Evolutionary conservation across 805 yeast genomes (phyloP).

Genomic region (Suhomyces tanzawaensis): DNA sequence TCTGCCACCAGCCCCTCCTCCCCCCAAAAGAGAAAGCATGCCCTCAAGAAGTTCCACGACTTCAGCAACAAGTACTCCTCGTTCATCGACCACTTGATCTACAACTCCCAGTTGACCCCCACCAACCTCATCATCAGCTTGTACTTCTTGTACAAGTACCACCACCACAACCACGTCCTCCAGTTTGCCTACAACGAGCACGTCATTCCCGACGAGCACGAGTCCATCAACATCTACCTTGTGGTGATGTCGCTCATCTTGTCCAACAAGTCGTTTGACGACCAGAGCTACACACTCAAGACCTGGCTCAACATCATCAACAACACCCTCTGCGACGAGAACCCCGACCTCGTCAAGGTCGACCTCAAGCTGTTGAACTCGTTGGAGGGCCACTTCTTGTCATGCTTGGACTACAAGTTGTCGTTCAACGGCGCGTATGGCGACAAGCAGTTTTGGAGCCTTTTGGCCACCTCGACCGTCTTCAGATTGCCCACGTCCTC

Average conservation of each 20-base stretch:
- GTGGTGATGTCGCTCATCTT: constrained; percentile 26
- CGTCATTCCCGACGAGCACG: constrained; percentile 8
- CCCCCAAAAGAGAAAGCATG: not conserved
- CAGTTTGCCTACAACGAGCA: constrained; percentile 1
- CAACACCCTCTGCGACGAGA: constrained; percentile 8
- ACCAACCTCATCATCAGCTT: constrained; percentile 24
- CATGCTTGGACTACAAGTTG: constrained; percentile 25
- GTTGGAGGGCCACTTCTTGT: constrained; percentile 28
- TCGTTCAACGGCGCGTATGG: constrained; percentile 19
- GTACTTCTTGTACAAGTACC: constrained; percentile 24
- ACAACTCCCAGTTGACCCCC: constrained; percentile 21
- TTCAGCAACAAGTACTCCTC: constrained; percentile 7
- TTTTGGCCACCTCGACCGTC: constrained; percentile 8
- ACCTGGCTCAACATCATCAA: constrained; percentile 39
- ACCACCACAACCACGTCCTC: constrained; percentile 9
- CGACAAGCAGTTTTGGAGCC: constrained; percentile 25
- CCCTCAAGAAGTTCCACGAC: constrained; percentile 8
- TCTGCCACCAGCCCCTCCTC: not conserved
- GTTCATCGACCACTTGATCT: constrained; percentile 15
- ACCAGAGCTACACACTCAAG: constrained; percentile 49
- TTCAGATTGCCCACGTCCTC: constrained; percentile 10
- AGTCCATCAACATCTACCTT: constrained; percentile 19
- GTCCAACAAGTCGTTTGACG: constrained; percentile 46
- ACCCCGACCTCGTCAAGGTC: constrained; percentile 8
- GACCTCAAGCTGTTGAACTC: constrained; percentile 25